Evolutionary conservation across 148 eudicot genomes (phyloP).

Genomic region (Hydrangea macrophylla): DNA sequence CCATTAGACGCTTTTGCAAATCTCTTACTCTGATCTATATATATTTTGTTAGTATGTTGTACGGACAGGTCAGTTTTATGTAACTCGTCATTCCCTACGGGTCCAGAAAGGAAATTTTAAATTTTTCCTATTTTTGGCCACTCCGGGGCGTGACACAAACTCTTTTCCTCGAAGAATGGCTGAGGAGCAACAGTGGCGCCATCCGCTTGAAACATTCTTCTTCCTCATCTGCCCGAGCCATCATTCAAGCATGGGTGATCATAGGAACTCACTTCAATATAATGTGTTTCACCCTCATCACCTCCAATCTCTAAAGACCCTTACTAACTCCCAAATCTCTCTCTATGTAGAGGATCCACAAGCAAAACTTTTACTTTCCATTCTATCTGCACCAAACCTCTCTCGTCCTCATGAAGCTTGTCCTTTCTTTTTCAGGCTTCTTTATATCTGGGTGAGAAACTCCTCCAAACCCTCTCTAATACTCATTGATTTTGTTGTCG

Average conservation of each 20-base stretch:
- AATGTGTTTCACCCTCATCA: conserved; percentile 45
- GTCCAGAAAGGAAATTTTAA: too few species aligned
- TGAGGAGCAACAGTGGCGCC: conserved; percentile 34
- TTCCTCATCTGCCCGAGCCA: conserved; percentile 62
- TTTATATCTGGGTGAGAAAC: conserved; percentile 88
- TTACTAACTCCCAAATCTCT: conserved; percentile 45
- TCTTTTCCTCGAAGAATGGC: conserved; percentile 89
- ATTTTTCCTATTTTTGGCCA: too few species aligned
- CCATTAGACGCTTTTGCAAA: too few species aligned
- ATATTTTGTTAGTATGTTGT: too few species aligned
- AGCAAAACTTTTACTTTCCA: conserved; percentile 73
- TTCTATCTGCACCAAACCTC: conserved; percentile 51
- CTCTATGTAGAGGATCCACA: conserved; percentile 94
- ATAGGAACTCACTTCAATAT: conserved; percentile 60
- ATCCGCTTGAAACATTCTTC: conserved; percentile 27
- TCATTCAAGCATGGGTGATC: conserved; percentile 91
- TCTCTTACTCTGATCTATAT: too few species aligned
- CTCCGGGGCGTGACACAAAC: too few species aligned
- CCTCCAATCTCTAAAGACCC: conserved; percentile 52
- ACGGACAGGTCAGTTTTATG: too few species aligned
- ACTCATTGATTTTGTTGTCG: conserved; percentile 45
- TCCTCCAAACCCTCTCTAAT: conserved; percentile 56
- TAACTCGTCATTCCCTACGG: too few species aligned
- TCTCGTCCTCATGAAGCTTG: conserved; percentile 60
- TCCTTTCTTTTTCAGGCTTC: conserved; percentile 70